Conservation (phyloP, 192 early-diverging fungal genomes). For the Neocallimastix lanati region DNA sequence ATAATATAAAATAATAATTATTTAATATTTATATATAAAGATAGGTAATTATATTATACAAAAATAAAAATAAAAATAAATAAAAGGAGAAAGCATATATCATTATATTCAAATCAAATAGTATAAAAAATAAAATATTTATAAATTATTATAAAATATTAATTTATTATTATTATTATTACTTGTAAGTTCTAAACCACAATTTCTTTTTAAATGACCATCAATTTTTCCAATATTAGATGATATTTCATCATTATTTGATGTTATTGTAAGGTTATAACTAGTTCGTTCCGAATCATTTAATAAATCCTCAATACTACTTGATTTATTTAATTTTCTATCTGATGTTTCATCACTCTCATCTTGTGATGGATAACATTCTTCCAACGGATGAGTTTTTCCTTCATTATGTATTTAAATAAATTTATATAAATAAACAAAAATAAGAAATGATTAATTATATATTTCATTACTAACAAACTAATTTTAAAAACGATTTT, state of each 20-base stretch:
- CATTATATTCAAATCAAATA: too few relatives aligned
- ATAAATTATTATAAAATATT: too few relatives aligned
- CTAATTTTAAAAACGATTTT: too few relatives aligned
- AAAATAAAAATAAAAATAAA: too few relatives aligned
- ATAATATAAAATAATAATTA: too few relatives aligned
- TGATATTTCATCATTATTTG: background rate
- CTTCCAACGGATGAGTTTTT: background rate
- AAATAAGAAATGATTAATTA: too few relatives aligned
- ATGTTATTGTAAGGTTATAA: background rate
- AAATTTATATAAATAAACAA: too few relatives aligned
- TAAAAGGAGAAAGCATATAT: too few relatives aligned
- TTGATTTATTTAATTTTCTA: background rate
- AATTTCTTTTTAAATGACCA: background rate
- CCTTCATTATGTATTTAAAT: background rate
- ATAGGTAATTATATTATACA: too few relatives aligned
- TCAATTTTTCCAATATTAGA: background rate
- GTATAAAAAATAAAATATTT: too few relatives aligned
- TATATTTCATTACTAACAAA: too few relatives aligned
- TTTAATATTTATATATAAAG: too few relatives aligned
- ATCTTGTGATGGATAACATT: background rate
- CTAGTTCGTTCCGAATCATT: background rate
- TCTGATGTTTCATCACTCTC: background rate
- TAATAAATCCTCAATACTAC: background rate
- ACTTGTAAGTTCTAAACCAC: background rate
- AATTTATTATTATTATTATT: background rate